Evolutionary conservation across 345 rosid species (phyloP), one percentile per base, ranked within the genome.

Genomic region (Citrus sinensis): DNA sequence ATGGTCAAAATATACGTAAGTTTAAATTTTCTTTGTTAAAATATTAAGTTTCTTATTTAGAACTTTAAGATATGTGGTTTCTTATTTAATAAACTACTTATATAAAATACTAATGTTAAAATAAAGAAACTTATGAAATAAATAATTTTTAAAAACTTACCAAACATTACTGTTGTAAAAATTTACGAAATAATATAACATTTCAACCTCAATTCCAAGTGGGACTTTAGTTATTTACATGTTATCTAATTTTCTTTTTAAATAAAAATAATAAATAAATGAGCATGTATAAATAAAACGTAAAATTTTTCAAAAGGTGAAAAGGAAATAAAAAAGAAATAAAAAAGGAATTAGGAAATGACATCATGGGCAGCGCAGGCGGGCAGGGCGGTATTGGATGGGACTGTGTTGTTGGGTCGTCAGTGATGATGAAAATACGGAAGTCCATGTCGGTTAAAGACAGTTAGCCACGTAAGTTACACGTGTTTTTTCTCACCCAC

Each of bases 391-490:
- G 58, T 17, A 54, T 1, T 62, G 66, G 2, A 2, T 27, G 30
- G 20, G 20, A 13, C 32, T 27, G 66, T 27, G 32, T 0, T 62
- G 2, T 62, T 25, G 11, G 34, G 34, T 14, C 11, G 73, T 46
- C 27, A 69, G 32, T 14, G 46, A 35, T 34, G 70, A 65, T 20
- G 46, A 34, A 34, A 35, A 20, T 35, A 65, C 10, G 58, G 49
- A 67, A 67, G 85, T 71, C 61, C 65, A 6, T 83, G 90, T 86
- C 88, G 86, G 86, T 80, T 78, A 60, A 13, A 42, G 84, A 81
- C 82, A 67, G 86, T 79, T 82, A 55, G 83, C 83, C 91, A 81
- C 84, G 88, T 81, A 73, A 78, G 81, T 34, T 66, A 80, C 87
- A 86, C 89, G 89, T 85, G 88, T 79, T 77, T 42, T 42, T 35